Base-by-base conservation (phyloP, 2,329 filamentous ascomycete genomes). In the Botryosphaeria agaves region DNA sequence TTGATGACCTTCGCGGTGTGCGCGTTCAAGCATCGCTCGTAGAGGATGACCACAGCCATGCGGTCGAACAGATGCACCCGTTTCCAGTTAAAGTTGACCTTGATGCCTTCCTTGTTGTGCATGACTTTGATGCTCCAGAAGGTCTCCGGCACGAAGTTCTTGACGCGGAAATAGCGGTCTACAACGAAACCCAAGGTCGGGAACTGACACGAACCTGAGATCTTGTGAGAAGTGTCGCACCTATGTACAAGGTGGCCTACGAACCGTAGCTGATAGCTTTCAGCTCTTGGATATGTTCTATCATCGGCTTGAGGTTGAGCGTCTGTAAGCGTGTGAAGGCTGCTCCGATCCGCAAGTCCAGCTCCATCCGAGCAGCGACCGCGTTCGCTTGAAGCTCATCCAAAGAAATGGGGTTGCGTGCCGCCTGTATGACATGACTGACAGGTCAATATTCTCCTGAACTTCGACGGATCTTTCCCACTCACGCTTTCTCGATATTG, bases 151-250 rank as follows among this genome's bases (percentile, higher is more conserved):
- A 89, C 74, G 51, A 98, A 98, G 42, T 92, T 93, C 38, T 82
- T 76, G 30, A 98, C 89, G 30, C 81, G 75, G 43, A 93, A 82
- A 51, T 95, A 98, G 28, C 87, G 73, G 52, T 98, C 89, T 5
- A 98, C 89, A 1, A 98, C 87, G 41, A 98, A 98, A 0, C 89
- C 89, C 4, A 98, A 64, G 0, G 89, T 95, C 2, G 89, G 89
- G 45, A 98, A 98, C 50, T 98, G 89, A 41, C 89, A 98, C 3
- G 85, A 93, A n/a, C n/a, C n/a, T n/a, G n/a, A n/a, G n/a, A n/a
- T n/a, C n/a, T n/a, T n/a, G n/a, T 14, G 32, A 47, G 37, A 5
- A 44, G 30, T 20, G 30, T 40, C 57, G 39, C 58, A 79, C 82
- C n/a, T n/a, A n/a, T n/a, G n/a, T n/a, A n/a, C n/a, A n/a, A n/a